Evolutionary conservation across 1,139 yeast genomes (phyloP), one percentile per base, ranked within the genome.

Genomic region (Candida frijolesensis): DNA sequence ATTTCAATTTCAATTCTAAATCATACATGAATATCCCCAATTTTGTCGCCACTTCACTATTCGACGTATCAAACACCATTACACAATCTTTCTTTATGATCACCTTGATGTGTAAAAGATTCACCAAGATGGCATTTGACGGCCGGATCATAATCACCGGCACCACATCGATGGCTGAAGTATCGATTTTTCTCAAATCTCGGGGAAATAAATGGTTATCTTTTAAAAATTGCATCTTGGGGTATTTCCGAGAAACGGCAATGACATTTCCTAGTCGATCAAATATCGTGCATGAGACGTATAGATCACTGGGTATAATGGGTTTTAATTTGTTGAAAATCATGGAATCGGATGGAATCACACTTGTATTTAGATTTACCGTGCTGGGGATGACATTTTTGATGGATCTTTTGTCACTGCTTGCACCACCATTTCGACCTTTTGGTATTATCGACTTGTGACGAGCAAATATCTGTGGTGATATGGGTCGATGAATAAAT

Each of bases 21-120:
- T 90, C 97, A 63, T 89, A 88, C 78, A 94, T 85, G 63, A 95
- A 87, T 30, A 89, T 78, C 12, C 95, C 90, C 54, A 94, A 76
- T 51, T 85, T 83, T 48, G 62, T 71, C 78, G 85, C 61, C 72
- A 79, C 59, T 65, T 76, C 66, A 61, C 86, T 63, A 52, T 82
- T 69, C 64, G 87, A 78, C 14, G 85, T 81, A 63, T 94, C 97
- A 65, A 94, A 94, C 6, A 94, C 80, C 66, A 89, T 83, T 10
- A 94, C 95, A 56, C 81, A 74, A 61, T 92, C 95, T 29, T 85
- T 82, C 61, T 89, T 89, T 34, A 94, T 83, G 47, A 94, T 76
- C 1, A 98, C 97, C 57, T 91, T 86, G 39, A 94, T 89, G 64
- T 94, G 96, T 46, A 92, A 71, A 51, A 94, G 71, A 61, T 89